phyloP scores from a whole-genome alignment of 345 rosid genomes.

The Carallia brachiata region DNA sequence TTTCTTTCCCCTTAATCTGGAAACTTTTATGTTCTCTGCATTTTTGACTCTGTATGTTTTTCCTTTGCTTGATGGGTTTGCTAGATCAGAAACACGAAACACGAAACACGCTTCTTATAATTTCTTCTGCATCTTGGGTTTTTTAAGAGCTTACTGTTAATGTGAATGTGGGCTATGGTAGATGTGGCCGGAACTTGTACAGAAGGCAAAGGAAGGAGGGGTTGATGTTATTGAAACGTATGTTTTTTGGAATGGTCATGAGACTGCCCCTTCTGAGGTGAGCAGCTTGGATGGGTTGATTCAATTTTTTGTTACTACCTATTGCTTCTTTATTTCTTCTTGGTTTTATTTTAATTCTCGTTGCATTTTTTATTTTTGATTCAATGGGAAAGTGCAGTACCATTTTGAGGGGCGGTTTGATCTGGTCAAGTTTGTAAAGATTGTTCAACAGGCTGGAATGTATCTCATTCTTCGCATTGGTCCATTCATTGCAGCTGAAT shows the following conservation, averaged over 20 bases:
- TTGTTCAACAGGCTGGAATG: conserved; percentile 83
- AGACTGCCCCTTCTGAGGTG: conserved; percentile 69
- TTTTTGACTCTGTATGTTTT: neutral
- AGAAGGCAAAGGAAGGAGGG: conserved; percentile 91
- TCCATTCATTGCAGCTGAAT: conserved; percentile 92
- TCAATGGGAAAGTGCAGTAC: conserved; percentile 45
- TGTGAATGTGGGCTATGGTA: conserved; percentile 24
- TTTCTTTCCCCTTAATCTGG: neutral
- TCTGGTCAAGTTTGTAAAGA: conserved; percentile 86
- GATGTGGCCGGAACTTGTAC: conserved; percentile 93
- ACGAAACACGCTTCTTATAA: neutral
- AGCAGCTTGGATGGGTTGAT: conserved; percentile 11
- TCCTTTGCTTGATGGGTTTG: neutral
- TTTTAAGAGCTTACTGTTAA: neutral
- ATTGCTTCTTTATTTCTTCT: neutral
- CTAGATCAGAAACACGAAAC: neutral
- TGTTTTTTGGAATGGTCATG: conserved; percentile 97
- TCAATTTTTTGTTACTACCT: neutral
- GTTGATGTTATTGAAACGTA: conserved; percentile 74
- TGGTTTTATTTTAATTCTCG: neutral
- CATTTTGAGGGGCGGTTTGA: conserved; percentile 75
- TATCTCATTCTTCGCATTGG: conserved; percentile 93
- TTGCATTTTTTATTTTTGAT: neutral
- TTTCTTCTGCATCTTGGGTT: neutral
- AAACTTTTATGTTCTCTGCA: neutral